Base-by-base conservation (phyloP, 148 eudicot genomes). In the Chenopodium quinoa region DNA sequence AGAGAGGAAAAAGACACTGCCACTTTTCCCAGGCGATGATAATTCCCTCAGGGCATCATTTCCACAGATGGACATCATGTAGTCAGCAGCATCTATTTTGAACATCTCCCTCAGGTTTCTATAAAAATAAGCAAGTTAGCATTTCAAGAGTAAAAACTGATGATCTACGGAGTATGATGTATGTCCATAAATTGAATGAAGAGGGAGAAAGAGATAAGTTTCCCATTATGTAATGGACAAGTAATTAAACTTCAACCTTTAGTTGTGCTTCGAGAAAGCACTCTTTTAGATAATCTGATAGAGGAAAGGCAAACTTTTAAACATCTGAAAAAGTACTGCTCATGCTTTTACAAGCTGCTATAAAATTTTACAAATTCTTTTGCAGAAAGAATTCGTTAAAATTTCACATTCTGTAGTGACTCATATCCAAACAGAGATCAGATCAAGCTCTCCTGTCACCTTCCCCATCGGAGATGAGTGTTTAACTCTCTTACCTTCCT, bases 41-140 rank as follows among this genome's bases (percentile, higher is more conserved):
- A 96, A 89, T 83, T 96, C 98, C 88, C 99, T 88, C 56, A 96
- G 88, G 58, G 97, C 93, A 86, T 94, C 99, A 85, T 92, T 96
- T 79, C 99, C 99, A 86, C 99, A 96, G 69, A 96, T 92, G 64
- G 99, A 93, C 90, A 96, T 91, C 99, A 96, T 96, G 88, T 96
- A 96, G 82, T 94, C 97, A 65, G 97, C 99, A 88, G 98, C 91
- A 87, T 96, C 99, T 84, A 96, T 94, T 88, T 89, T 91, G 89
- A 96, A 96, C 94, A 96, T 89, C 85, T 96, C 97, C 84, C 99
- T 94, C 86, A 96, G 86, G 80, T 92, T 90, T 89, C 99, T 95
- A 63, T 52, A 79, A 74, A 52, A 73, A 46, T 31, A 81, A 79
- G 44, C 56, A 63, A 71, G 62, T 34, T 23, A 83, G 22, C 29